phyloP scores from a whole-genome alignment of 768 basidiomycete species.

The Collybia nuda region DNA sequence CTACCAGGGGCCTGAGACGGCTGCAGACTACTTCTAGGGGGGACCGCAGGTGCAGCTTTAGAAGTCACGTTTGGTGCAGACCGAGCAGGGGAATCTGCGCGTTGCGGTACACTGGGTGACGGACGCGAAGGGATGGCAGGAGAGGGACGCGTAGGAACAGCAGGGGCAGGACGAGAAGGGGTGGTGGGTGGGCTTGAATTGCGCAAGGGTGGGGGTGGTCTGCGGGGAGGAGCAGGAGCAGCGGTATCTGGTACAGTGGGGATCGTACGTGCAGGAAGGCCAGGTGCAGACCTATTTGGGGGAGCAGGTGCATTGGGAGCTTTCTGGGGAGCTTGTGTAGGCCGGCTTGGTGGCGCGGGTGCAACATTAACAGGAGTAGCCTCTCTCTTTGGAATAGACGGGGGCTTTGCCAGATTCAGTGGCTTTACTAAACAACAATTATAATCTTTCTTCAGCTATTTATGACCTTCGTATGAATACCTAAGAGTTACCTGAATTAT shows the following conservation, averaged over 20 bases:
- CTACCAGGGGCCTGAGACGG: conserved; percentile 2
- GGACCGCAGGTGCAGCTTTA: conserved; percentile 28
- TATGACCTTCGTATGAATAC: conserved; percentile 1
- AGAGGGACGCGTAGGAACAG: conserved; percentile 33
- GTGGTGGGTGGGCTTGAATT: conserved; percentile 30
- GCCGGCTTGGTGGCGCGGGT: conserved; percentile 22
- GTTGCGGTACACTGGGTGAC: conserved; percentile 34
- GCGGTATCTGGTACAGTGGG: conserved; percentile 27
- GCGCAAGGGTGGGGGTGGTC: conserved; percentile 35
- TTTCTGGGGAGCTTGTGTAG: conserved; percentile 23
- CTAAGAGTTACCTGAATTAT: conserved; percentile 46
- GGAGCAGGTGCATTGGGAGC: conserved; percentile 18
- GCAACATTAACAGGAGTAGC: conserved; percentile 25
- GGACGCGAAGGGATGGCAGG: conserved; percentile 28
- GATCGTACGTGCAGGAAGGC: conserved; percentile 36
- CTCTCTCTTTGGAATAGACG: conserved; percentile 56
- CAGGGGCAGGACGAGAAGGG: conserved; percentile 39
- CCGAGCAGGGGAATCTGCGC: conserved; percentile 23
- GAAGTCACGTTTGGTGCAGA: conserved; percentile 15
- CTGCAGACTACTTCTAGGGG: conserved; percentile 20
- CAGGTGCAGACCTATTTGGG: conserved; percentile 28
- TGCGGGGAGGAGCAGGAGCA: conserved; percentile 41
- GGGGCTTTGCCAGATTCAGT: conserved; percentile 64
- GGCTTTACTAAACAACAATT: conserved; percentile 51
- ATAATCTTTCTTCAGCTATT: conserved; percentile 7